Percentiles rank a stretch among this genome's conserved stretches.
Evolutionary conservation across 805 yeast genomes (phyloP).

Genomic region (Schizosaccharomyces cryophilus): DNA sequence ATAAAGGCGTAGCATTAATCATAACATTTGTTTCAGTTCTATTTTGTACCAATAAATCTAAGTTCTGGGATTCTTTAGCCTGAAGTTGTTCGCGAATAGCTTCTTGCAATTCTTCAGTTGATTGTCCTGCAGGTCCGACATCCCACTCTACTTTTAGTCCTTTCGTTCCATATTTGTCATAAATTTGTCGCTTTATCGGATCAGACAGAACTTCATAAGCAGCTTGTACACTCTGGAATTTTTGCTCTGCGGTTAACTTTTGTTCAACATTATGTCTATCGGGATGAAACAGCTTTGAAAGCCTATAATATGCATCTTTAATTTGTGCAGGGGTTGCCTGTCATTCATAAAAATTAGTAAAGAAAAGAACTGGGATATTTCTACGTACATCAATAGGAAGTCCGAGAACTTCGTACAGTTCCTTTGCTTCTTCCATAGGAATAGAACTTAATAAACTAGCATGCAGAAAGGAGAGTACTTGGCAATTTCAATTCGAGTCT

Average conservation of each 20-base stretch:
- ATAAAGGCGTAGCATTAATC: not conserved
- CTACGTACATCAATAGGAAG: not conserved
- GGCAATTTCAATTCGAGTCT: too few relatives aligned
- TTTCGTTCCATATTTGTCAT: not conserved
- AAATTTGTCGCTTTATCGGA: not conserved
- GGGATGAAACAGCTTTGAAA: conserved; percentile 1
- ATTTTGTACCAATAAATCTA: not conserved
- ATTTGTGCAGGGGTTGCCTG: not conserved
- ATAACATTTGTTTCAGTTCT: not conserved
- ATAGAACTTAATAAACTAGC: not conserved
- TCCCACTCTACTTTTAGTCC: not conserved
- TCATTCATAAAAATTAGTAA: not conserved
- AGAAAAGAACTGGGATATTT: not conserved
- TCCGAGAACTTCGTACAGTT: not conserved
- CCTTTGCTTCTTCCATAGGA: not conserved
- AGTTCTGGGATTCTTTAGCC: not conserved
- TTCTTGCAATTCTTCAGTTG: not conserved
- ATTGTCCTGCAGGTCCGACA: not conserved
- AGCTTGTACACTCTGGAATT: not conserved
- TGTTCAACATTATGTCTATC: not conserved
- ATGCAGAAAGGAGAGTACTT: too few relatives aligned
- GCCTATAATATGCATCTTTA: not conserved
- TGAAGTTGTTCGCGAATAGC: not conserved
- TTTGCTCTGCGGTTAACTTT: not conserved
- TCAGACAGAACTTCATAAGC: conserved; percentile 3